These are phyloP conservation scores for Boletus vermiculosoides DNA, from an alignment of 768 basidiomycete genomes.

Conservation along the genomic window DNA sequence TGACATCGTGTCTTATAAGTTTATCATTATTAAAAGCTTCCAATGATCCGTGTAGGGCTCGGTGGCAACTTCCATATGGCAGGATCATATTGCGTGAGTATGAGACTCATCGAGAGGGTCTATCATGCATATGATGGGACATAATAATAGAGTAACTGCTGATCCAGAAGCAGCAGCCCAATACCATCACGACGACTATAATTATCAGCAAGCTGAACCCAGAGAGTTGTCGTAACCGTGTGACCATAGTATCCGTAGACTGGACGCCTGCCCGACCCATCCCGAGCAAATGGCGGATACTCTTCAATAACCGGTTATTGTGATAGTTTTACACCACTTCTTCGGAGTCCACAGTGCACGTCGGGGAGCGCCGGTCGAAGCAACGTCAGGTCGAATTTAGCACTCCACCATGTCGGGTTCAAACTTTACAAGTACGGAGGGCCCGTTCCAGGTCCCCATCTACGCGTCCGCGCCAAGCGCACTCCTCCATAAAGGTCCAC, in stretches of 20 bases:
- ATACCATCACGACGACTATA: neutral
- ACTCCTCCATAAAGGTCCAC: conserved; percentile 66
- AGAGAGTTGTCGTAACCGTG: neutral
- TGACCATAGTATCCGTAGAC: neutral
- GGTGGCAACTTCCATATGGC: neutral
- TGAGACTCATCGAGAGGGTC: neutral
- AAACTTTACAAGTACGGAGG: neutral
- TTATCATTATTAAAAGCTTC: neutral
- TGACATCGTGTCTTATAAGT: neutral
- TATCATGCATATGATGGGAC: no score
- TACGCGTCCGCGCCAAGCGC: conserved; percentile 28
- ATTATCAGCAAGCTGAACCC: neutral
- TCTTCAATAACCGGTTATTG: neutral
- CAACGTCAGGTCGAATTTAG: neutral
- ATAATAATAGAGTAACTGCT: neutral
- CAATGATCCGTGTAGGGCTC: neutral
- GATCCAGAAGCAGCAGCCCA: neutral
- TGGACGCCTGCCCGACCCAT: neutral
- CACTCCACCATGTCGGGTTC: neutral
- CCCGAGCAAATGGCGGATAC: neutral
- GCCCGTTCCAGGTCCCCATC: neutral
- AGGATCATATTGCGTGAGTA: neutral
- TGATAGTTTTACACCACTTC: neutral
- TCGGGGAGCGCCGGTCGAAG: neutral
- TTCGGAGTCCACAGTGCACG: neutral